Base-by-base conservation (phyloP, 2,329 filamentous ascomycete genomes). In the Fusarium compactum region DNA sequence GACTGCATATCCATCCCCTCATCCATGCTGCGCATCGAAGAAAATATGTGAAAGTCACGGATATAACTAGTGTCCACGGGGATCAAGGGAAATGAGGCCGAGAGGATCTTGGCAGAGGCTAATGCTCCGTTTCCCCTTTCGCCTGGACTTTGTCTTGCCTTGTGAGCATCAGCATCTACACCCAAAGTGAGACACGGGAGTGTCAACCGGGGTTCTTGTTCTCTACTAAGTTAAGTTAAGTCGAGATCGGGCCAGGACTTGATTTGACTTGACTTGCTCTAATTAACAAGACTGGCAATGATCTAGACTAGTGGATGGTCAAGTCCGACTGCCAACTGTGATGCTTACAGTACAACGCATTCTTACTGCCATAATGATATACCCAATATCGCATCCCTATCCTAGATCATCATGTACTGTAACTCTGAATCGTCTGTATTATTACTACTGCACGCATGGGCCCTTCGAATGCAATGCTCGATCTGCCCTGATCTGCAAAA, bases 161-260 rank as follows among this genome's bases (percentile, higher is more conserved):
- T 75, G 71, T 71, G 64, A 51, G 63, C 68, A 62, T 61, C 62
- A 68, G 66, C 59, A 38, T n/a, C 34, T 38, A 12, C 34, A 12
- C n/a, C 24, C 34, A 20, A 14, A 65, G 74, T 76, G 74, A 76
- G 74, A 76, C 74, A 76, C 74, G 74, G 74, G 74, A 76, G 74
- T 76, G 74, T 76, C 74, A 76, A 73, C 74, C 41, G 65, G 72
- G 74, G 66, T 73, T 61, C 34, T 45, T 27, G 38, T 29, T 67
- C 47, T 27, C 18, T 52, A 27, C 48, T 27, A 41, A 52, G 32
- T 52, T 27, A 27, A 52, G 48, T 52, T 27, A 27, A 52, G 48
- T 52, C 32, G 25, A 76, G 67, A 75, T 75, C 72, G 60, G 58
- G 50, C 40, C n/a, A 62, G 56, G 45, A 62, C 45, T 40, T 22